Base-by-base conservation (phyloP, 306 rosid genomes). In the Hippophae rhamnoides region DNA sequence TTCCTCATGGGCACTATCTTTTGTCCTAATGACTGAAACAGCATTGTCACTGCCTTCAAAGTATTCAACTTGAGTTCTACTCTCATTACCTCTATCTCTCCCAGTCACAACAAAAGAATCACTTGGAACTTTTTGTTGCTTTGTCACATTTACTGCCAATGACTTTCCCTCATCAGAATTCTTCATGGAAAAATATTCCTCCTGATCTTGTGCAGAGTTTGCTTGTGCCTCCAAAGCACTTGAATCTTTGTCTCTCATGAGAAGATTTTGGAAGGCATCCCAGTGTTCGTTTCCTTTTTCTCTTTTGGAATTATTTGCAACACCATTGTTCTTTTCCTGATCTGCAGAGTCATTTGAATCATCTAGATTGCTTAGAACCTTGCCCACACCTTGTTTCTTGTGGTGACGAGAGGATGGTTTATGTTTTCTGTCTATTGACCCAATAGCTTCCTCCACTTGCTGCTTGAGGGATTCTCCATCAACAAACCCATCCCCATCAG, bases 231-330 rank as follows among this genome's bases (percentile, higher is more conserved):
- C 79, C 49, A 25, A 54, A 43, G 69, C 14, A 74, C 67, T 59
- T 1, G 86, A 58, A 66, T 81, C 95, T 41, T 84, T 76, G 42
- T 92, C 95, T 63, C 86, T 71, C 82, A 88, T 53, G 58, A 93
- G 90, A 79, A 93, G 89, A 78, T 76, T 82, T 70, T 93, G 97
- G 76, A 93, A 93, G 80, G 97, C 84, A 76, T 67, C 86, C 99
- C 99, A 93, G 73, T 69, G 70, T 71, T 78, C 64, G 58, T 68
- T 79, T 56, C 66, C 75, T 69, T 86, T 88, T 25, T 59, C 58
- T 55, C 75, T 77, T 62, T 61, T 67, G n/a, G 77, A 75, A 57
- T 77, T 64, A 45, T 61, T 67, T 9, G 63, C 60, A 43, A 23
- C 69, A 10, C 13, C 56, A 48, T 41, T 56, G 44, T 69, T 60